Evolutionary conservation across 2,329 filamentous ascomycete species (phyloP), one percentile per base, ranked within the genome.

Genomic region (Phyllosticta capitalensis): DNA sequence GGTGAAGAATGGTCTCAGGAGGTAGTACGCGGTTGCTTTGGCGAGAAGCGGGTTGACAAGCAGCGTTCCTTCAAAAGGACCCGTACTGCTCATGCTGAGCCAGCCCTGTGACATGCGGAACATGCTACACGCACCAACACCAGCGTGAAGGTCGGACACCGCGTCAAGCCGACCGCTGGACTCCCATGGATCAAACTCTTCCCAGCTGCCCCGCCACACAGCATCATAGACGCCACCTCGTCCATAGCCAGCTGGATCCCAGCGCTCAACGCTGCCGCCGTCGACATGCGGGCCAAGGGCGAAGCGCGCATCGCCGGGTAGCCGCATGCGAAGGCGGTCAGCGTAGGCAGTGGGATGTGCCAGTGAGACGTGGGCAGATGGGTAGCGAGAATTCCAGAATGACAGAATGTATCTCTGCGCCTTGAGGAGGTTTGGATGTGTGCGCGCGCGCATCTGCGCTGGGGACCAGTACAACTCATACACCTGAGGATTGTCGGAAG

Each of bases 41-140:
- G 82, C 81, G 52, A 94, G 74, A 56, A 95, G 77, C 0, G 92
- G 92, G 66, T 92, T 92, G 1, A 96, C 88, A 51, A 89, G 79
- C 56, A 96, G 74, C 0, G 91, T 94, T 0, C 92, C 92, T 74
- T 95, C 86, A 5, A 80, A 79, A 0, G 89, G 88, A 0, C 80
- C 84, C 0, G 84, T 87, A n/a, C 78, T 75, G 61, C 86, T 90
- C 80, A 96, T 86, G 61, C 82, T 83, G 56, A 96, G 73, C 92
- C 92, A 96, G 19, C 90, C 92, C 74, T 96, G 92, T 71, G 89
- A 92, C 80, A 90, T 88, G 48, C 92, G 82, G 73, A 96, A 91
- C 78, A 91, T 90, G 52, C 82, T 87, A 73, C 90, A 95, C 0
- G 88, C 85, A 0, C 92, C 91, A 0, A 90, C 80, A 0, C 91